Percentiles rank a stretch among this genome's conserved stretches.
Evolutionary conservation across 2,329 filamentous ascomycete species (phyloP).

Genomic region (Gnomoniopsis sp.): DNA sequence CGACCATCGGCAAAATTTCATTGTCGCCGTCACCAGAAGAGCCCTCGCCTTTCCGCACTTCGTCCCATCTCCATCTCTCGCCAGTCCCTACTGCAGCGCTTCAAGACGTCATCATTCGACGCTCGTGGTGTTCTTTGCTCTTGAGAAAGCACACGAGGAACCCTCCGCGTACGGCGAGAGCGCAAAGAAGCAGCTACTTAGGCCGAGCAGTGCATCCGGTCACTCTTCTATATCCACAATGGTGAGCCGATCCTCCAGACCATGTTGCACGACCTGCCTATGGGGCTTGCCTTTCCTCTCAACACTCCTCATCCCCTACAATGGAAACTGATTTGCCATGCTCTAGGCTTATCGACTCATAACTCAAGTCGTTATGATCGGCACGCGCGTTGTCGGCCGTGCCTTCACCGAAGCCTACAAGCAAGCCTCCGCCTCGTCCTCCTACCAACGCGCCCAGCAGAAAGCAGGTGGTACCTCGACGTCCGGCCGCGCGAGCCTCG

Average conservation of each 20-base stretch:
- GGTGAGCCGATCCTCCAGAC: conserved; percentile 17
- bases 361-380: conserved; percentile 87
- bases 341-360: conserved; percentile 87
- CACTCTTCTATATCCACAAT: conserved; percentile 19
- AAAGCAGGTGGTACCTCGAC: conserved; percentile 45
- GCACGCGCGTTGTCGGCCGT: conserved; percentile 85
- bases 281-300: not conserved
- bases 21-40: conserved; percentile 5
- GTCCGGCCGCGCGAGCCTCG: conserved; percentile 41
- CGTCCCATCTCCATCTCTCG: conserved; percentile 5
- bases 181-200: not conserved
- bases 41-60: too few relatives aligned
- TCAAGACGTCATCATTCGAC: not conserved
- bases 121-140: not conserved
- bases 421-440: conserved; percentile 83
- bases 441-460: conserved; percentile 72
- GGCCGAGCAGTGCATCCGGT: not conserved
- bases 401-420: conserved; percentile 94
- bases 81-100: not conserved
- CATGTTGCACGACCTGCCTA: not conserved
- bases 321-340: conserved; percentile 3
- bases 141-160: too few relatives aligned
- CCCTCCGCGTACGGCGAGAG: too few relatives aligned
- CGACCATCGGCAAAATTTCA: conserved; percentile 19
- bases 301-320: not conserved